Conservation (phyloP, 768 basidiomycete genomes). For the Neoboletus brunneissimus region DNA sequence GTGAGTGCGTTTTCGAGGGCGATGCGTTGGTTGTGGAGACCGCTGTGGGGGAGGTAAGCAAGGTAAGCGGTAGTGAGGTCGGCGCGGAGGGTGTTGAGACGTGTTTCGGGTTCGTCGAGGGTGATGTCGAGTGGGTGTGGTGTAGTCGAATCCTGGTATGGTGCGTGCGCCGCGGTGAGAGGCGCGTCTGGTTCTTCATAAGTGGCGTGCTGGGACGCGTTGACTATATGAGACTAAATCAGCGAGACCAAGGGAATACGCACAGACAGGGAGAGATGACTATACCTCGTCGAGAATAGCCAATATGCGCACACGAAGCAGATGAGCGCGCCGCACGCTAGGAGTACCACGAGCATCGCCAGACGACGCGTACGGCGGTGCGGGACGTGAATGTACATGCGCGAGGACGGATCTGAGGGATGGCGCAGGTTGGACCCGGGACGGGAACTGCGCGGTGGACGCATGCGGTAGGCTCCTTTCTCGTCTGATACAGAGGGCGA, state of each 20-base stretch:
- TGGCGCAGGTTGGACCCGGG: constrained; percentile 20
- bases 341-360: no score
- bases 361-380: no score
- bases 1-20: constrained; percentile 81
- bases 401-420: constrained; percentile 9
- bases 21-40: constrained; percentile 85
- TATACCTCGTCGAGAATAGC: no score
- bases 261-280: no score
- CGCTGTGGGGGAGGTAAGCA: constrained; percentile 79
- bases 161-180: not conserved
- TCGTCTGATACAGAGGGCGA: constrained; percentile 69
- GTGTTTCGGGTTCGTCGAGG: constrained; percentile 24
- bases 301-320: no score
- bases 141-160: not conserved
- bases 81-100: constrained; percentile 4
- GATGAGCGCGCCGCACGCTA: no score
- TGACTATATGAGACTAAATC: no score
- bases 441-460: constrained; percentile 37
- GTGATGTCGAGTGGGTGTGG: constrained; percentile 7
- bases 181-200: no score
- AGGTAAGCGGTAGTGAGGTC: constrained; percentile 47
- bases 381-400: not conserved
- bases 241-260: no score
- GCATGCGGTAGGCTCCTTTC: constrained; percentile 64
- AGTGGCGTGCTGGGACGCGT: no score